Percentiles rank a stretch among this genome's conserved stretches.
Evolutionary conservation across 139 green algal genomes (phyloP).

Genomic region (Chlamydomonas schloesseri): DNA sequence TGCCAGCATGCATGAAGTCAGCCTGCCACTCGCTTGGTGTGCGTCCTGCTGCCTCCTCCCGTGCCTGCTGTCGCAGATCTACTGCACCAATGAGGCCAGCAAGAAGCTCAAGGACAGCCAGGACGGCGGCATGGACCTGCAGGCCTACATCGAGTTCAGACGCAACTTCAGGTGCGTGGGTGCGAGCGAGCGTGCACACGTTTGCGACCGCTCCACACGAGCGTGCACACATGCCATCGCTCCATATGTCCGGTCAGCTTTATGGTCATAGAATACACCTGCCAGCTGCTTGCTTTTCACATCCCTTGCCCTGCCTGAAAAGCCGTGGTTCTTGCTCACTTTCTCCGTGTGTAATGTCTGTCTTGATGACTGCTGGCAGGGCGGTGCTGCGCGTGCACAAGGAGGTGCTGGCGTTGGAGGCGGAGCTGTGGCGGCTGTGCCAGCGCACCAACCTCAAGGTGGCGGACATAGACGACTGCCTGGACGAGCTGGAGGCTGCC

Average conservation of each 20-base stretch:
- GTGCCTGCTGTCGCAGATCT: slow-evolving; percentile 27
- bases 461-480: background rate
- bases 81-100: slow-evolving; percentile 34
- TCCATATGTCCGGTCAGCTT: too few relatives aligned
- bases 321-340: too few relatives aligned
- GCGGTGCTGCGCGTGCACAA: slow-evolving; percentile 43
- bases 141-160: slow-evolving; percentile 54
- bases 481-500: slow-evolving; percentile 16
- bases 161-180: slow-evolving; percentile 32
- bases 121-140: slow-evolving; percentile 47
- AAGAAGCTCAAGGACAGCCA: slow-evolving; percentile 47
- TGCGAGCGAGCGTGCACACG: background rate
- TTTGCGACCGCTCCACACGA: background rate
- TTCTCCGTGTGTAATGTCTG: too few relatives aligned
- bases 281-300: too few relatives aligned
- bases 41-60: background rate
- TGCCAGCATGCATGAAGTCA: too few relatives aligned
- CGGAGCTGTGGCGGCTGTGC: slow-evolving; percentile 44
- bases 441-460: slow-evolving; percentile 8
- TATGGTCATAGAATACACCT: too few relatives aligned
- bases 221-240: too few relatives aligned
- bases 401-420: slow-evolving; percentile 23
- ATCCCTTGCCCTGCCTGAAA: too few relatives aligned
- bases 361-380: too few relatives aligned
- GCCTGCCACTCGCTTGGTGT: background rate